Evolutionary conservation across 192 early-diverging fungal species (phyloP).

Genomic region (Geosiphon pyriformis): DNA sequence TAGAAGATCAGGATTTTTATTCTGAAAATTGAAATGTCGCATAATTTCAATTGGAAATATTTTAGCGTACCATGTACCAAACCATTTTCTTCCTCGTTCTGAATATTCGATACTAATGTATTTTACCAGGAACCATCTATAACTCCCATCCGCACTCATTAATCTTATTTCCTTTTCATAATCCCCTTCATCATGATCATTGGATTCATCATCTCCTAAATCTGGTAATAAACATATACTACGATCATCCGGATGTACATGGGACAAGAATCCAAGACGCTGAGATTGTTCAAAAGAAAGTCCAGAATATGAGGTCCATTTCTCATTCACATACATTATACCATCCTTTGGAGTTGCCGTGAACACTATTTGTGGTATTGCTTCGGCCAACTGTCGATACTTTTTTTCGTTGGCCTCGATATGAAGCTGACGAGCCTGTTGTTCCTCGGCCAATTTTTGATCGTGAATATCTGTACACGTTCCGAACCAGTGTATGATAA

Average conservation of each 20-base stretch:
- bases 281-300: conserved; percentile 43
- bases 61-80: conserved; percentile 52
- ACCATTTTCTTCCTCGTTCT: conserved; percentile 47
- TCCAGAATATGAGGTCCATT: conserved; percentile 51
- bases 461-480: conserved; percentile 54
- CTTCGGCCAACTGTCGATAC: conserved; percentile 51
- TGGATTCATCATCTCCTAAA: conserved; percentile 27
- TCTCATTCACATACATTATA: conserved; percentile 48
- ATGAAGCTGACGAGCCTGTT: conserved; percentile 42
- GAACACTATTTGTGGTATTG: conserved; percentile 58
- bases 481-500: conserved; percentile 55
- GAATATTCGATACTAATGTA: conserved; percentile 48
- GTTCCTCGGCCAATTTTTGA: conserved; percentile 42
- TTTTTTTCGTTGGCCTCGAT: conserved; percentile 53
- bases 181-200: conserved; percentile 31
- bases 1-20: no score
- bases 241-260: conserved; percentile 51
- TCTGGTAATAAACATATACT: conserved; percentile 39
- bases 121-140: conserved; percentile 52
- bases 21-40: no score
- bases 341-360: conserved; percentile 45
- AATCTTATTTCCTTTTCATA: conserved; percentile 47
- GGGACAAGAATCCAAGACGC: conserved; percentile 49
- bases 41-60: no score
- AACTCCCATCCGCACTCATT: conserved; percentile 36